Percentiles rank a stretch among this genome's conserved stretches.
These are phyloP conservation scores for Ascomycota sp. DNA, from an alignment of 2,329 filamentous ascomycete species.

Conservation along the genomic window DNA sequence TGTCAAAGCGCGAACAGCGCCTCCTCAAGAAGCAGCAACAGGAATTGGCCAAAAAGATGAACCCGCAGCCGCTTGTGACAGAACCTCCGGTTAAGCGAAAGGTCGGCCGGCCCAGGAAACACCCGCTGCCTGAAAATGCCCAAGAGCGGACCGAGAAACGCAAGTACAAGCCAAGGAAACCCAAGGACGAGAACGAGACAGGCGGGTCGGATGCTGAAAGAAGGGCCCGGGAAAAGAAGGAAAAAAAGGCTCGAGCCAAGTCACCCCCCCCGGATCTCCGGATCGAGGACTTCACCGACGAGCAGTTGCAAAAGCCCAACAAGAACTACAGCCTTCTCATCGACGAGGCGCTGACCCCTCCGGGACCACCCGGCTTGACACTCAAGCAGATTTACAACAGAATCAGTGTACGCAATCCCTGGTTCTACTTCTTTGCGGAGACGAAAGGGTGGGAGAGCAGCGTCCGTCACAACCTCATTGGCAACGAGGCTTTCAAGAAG, in stretches of 20 bases:
- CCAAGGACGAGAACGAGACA: conserved; percentile 27
- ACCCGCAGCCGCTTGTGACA: conserved; percentile 21
- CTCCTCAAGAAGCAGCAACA: conserved; percentile 34
- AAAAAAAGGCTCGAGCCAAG: conserved; percentile 35
- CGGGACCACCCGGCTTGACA: conserved; percentile 28
- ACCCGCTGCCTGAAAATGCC: conserved; percentile 34
- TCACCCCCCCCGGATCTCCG: conserved; percentile 35
- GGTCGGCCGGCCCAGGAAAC: conserved; percentile 41
- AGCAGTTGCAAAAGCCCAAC: conserved; percentile 36
- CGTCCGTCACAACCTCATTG: conserved; percentile 40
- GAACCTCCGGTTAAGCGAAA: conserved; percentile 37
- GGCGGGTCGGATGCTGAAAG: conserved; percentile 34
- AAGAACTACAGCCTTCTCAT: conserved; percentile 40
- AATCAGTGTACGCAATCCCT: conserved; percentile 34
- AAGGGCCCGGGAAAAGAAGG: conserved; percentile 33
- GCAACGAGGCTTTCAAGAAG: conserved; percentile 37
- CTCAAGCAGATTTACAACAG: conserved; percentile 42
- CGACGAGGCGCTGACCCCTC: conserved; percentile 33
- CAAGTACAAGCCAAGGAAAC: conserved; percentile 41
- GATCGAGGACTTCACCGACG: conserved; percentile 31
- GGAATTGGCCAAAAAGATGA: conserved; percentile 26
- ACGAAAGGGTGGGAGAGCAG: conserved; percentile 45
- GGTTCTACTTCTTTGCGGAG: conserved; percentile 35
- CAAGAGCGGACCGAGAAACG: conserved; percentile 36
- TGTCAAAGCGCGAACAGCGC: conserved; percentile 55